Conservation (phyloP, 306 rosid genomes). For the Sindora glabra region DNA sequence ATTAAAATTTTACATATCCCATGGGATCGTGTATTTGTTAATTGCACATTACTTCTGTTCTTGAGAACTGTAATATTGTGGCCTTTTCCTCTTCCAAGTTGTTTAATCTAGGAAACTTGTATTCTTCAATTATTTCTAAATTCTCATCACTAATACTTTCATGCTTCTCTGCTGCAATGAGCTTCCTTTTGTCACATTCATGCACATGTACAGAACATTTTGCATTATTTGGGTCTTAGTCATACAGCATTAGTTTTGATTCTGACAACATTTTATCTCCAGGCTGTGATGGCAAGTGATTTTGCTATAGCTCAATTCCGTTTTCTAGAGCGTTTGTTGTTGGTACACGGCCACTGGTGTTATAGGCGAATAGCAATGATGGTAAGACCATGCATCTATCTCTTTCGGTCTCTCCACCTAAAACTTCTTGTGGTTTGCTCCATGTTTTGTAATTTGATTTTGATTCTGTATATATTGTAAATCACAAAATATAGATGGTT, state of each 20-base stretch:
- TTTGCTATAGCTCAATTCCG: slow-evolving; percentile 71
- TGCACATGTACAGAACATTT: neutral
- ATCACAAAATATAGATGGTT: neutral
- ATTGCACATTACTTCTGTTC: neutral
- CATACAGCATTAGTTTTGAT: slow-evolving; percentile 8
- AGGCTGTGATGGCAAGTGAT: slow-evolving; percentile 98
- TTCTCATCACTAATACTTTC: no score
- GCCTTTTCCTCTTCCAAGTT: neutral
- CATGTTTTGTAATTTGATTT: neutral
- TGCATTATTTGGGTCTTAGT: neutral
- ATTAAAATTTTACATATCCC: no score
- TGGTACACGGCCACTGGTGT: slow-evolving; percentile 96
- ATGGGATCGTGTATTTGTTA: neutral
- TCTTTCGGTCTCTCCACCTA: neutral
- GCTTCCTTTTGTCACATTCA: neutral
- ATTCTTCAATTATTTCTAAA: neutral
- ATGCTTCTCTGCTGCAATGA: neutral
- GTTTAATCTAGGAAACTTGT: neutral
- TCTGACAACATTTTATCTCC: slow-evolving; percentile 9
- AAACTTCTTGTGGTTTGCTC: neutral
- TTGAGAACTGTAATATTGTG: neutral
- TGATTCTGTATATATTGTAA: neutral
- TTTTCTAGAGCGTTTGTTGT: slow-evolving; percentile 73
- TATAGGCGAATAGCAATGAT: slow-evolving; percentile 83
- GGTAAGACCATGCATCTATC: slow-evolving; percentile 45